Evolutionary conservation across 2,329 filamentous ascomycete species (phyloP), one percentile per base, ranked within the genome.

Genomic region (Verticillium nubilum): DNA sequence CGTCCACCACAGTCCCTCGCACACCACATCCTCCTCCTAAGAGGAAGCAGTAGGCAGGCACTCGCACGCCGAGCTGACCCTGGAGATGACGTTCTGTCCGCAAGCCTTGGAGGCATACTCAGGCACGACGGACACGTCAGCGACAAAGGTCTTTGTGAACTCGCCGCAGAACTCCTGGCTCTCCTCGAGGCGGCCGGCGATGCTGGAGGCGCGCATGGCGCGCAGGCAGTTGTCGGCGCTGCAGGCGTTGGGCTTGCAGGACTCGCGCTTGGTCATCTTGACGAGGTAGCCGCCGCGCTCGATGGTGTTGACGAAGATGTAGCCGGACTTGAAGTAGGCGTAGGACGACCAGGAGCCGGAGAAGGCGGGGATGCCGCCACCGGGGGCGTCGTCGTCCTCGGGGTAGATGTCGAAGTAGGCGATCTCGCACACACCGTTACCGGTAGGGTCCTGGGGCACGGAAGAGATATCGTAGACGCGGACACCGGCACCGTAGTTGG

Each of bases 221-320:
- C 76, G 74, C 67, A 76, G 75, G 70, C 77, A 80, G 72, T 78
- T 79, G 70, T 80, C 74, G 63, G 72, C 75, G 57, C 69, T 66
- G 67, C 74, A 77, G 13, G 55, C 50, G 19, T 47, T 26, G 33
- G 33, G 23, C 37, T 57, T 57, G 55, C 55, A 57, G 23, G 31
- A 42, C 33, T 57, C 55, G 23, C 35, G 31, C 33, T 31, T 42
- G 55, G 31, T 57, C 55, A 42, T 57, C 47, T 59, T 59, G 33
- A 59, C 60, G 25, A 59, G 53, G 50, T 56, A 61, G 33, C 58
- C 60, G 33, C 60, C 60, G 28, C 60, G 60, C 60, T 61, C 60
- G 15, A 58, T 61, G 35, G 57, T 61, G 60, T 61, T 61, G 57
- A 61, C 57, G 37, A 59, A 61, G 58, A 57, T 53, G 54, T 55